These are phyloP conservation scores for Entophlyctis luteolus DNA, from an alignment of 192 early-diverging fungal genomes.

Conservation along the genomic window DNA sequence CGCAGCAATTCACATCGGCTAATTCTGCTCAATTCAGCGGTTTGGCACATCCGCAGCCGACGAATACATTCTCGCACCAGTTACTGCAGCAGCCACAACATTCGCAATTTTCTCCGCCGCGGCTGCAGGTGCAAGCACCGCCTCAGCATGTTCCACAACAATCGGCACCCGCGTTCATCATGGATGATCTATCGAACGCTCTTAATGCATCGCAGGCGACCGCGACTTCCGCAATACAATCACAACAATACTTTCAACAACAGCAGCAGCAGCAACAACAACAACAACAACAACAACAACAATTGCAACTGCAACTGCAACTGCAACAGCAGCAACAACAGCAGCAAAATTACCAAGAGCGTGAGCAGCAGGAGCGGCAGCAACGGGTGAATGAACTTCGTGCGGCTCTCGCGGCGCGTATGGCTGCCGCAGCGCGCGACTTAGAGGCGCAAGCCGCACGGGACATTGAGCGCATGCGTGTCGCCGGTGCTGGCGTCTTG, in stretches of 20 bases:
- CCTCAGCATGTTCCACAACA: not conserved
- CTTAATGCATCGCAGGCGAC: too few relatives aligned
- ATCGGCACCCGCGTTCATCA: too few relatives aligned
- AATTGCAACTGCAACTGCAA: constrained; percentile 20
- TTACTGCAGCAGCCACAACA: too few relatives aligned
- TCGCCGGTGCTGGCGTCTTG: constrained; percentile 41
- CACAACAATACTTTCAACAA: too few relatives aligned
- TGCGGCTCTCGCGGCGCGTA: not conserved
- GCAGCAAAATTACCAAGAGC: not conserved
- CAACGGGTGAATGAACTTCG: constrained; percentile 34
- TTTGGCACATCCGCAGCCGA: not conserved
- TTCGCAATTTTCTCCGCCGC: not conserved
- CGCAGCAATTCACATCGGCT: too few relatives aligned
- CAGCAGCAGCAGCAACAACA: constrained; percentile 1
- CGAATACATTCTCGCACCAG: not conserved
- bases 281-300: constrained; percentile 27
- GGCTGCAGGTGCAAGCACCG: not conserved
- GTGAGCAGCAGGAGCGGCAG: not conserved
- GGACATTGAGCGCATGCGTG: constrained; percentile 20
- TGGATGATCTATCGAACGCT: too few relatives aligned
- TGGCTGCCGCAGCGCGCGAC: constrained; percentile 1
- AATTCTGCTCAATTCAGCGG: too few relatives aligned
- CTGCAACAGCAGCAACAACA: constrained; percentile 7
- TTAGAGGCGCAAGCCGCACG: not conserved
- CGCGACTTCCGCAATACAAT: too few relatives aligned